Evolutionary conservation across 2,329 filamentous ascomycete species (phyloP), one percentile per base, ranked within the genome.

Genomic region (Emergomyces pasteurianus): DNA sequence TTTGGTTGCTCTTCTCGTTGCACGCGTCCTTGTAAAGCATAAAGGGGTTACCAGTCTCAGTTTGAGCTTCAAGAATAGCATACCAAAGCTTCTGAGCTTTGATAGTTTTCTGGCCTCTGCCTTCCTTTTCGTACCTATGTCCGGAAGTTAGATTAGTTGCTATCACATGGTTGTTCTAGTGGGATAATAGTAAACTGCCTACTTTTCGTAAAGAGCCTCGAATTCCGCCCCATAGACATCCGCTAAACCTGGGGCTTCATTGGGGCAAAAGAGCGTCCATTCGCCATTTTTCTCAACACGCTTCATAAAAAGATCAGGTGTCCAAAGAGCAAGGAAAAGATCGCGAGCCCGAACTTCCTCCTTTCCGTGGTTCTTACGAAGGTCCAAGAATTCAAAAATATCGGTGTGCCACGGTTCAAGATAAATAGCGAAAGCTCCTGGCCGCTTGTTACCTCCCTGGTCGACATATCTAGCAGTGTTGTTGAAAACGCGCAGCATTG

Each of bases 81-180:
- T 97, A 97, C 94, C 94, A 99, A 62, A 99, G 87, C 83, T 99
- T 99, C 82, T 99, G 94, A 28, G 94, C 94, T 78, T 95, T 94
- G 72, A 99, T 81, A 23, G 89, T 96, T 80, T 88, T 88, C 66
- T 92, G 90, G 65, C 94, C 92, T 70, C 88, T 86, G 68, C 90
- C 90, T 73, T 92, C 88, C 65, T 81, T 81, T 80, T 99, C 94
- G 72, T 99, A 99, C 74, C 86, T 86, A 58, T 46, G 43, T 36
- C n/a, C 31, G 54, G 1, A 10, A 12, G 38, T 67, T 62, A 69
- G 56, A 6, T 50, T 46, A 28, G 16, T 40, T 47, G 12, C 18
- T 47, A n/a, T 47, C 61, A 23, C 38, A 34, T n/a, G 14, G 36
- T 31, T 26, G 54, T 8, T 46, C n/a, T 49, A 21, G 4, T 34